Evolutionary conservation across 2,329 filamentous ascomycete species (phyloP).

Genomic region (Ramularia collo-cygni): DNA sequence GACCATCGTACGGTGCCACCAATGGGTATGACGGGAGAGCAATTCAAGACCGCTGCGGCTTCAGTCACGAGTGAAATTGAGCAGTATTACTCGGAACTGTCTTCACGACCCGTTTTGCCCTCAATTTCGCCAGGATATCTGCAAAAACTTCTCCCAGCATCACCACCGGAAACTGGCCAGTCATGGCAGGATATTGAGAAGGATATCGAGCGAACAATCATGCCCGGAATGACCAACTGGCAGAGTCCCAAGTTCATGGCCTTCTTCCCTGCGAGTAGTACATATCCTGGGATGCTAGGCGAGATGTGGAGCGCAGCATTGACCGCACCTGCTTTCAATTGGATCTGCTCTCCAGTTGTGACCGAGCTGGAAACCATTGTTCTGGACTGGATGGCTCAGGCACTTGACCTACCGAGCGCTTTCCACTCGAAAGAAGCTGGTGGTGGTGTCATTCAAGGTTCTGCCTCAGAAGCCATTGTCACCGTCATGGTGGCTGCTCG

Average conservation of each 20-base stretch:
- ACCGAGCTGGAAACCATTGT: constrained; percentile 92
- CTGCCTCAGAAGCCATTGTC: constrained; percentile 78
- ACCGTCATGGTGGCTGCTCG: constrained; percentile 82
- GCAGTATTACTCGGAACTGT: constrained; percentile 72
- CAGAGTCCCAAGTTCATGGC: constrained; percentile 92
- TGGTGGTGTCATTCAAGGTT: constrained; percentile 91
- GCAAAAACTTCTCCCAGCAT: constrained; percentile 64
- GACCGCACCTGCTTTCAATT: constrained; percentile 90
- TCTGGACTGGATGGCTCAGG: constrained; percentile 81
- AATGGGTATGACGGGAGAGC: constrained; percentile 63
- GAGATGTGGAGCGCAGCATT: constrained; percentile 89
- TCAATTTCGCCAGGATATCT: constrained; percentile 81
- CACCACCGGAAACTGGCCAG: constrained; percentile 60
- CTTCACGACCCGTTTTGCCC: constrained; percentile 64
- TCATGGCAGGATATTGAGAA: constrained; percentile 71
- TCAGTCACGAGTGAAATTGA: constrained; percentile 79
- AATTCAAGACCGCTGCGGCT: constrained; percentile 72
- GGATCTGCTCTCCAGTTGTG: constrained; percentile 86
- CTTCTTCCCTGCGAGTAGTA: constrained; percentile 79
- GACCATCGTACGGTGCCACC: constrained; percentile 27
- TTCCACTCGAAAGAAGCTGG: constrained; percentile 69
- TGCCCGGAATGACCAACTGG: constrained; percentile 93
- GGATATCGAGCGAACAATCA: constrained; percentile 78
- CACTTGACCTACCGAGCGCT: constrained; percentile 64
- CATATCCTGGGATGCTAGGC: constrained; percentile 78